Evolutionary conservation across 1,284 basidiomycete genomes (phyloP), one percentile per base, ranked within the genome.

Genomic region (Coniophora puteana): DNA sequence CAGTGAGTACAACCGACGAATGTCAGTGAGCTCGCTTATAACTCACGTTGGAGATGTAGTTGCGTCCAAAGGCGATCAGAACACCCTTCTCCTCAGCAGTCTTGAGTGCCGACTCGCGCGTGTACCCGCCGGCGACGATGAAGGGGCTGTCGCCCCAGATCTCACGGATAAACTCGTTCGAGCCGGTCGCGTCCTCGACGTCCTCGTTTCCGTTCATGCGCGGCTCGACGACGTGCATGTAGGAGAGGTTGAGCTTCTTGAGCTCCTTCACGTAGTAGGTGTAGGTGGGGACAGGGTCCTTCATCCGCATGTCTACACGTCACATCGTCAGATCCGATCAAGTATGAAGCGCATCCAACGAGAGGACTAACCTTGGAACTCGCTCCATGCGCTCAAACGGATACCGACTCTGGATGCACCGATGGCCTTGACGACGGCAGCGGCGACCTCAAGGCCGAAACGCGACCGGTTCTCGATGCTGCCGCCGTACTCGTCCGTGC

Each of bases 401-500:
- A 85, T 59, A 0, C 63, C 78, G 4, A 69, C 65, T 20, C 62
- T 64, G 18, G 63, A 52, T 17, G 57, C 50, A 0, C 72, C 74
- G 13, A 75, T 49, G 0, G 61, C 63, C 3, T 63, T 52, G 5
- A 54, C 59, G 0, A 74, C 51, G 1, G 72, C 69, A 14, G 74
- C 67, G 3, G 78, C 58, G 12, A 79, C 63, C 50, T 66, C 62
- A 44, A 77, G 27, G 47, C 66, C 34, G 17, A 80, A 79, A 27
- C 68, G 62, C 4, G 64, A 55, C 16, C 78, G 64, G 44, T 73
- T 74, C 56, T 75, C 69, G 35, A 76, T 50, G 8, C 67, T 69
- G 5, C 78, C 78, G 1, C 79, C 78, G 53, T 76, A 83, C 22
- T 65, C 55, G 53, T 82, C 80, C 3, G 71, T 73, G 21, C 76